Evolutionary conservation across 495 filamentous ascomycete species (phyloP).

Genomic region (Platismatia glauca): DNA sequence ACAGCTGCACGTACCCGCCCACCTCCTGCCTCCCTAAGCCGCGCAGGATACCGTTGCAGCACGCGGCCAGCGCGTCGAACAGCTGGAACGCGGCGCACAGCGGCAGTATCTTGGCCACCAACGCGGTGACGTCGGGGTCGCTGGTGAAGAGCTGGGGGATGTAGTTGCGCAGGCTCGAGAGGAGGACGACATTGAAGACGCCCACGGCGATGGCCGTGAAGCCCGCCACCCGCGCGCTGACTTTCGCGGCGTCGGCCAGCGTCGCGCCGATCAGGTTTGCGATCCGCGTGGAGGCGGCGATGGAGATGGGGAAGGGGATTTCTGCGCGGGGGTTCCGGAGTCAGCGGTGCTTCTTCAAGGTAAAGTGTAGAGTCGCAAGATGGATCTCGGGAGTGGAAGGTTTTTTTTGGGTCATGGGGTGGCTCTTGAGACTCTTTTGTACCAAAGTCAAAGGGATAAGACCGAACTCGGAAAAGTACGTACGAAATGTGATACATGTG

Average conservation of each 20-base stretch:
- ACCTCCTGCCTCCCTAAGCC: constrained; percentile 81
- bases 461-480: no score
- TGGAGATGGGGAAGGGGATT: constrained; percentile 58
- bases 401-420: no score
- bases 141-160: constrained; percentile 74
- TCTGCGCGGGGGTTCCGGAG: neutral
- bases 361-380: no score
- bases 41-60: constrained; percentile 73
- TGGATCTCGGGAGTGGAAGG: neutral
- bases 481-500: constrained; percentile 48
- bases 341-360: neutral
- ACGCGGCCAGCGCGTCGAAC: constrained; percentile 69
- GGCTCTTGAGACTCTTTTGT: no score
- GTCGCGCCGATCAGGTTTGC: constrained; percentile 62
- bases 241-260: constrained; percentile 60
- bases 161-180: constrained; percentile 53
- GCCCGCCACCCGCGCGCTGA: constrained; percentile 60
- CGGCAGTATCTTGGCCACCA: constrained; percentile 66
- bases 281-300: constrained; percentile 54
- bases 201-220: constrained; percentile 59
- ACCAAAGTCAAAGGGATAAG: no score
- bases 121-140: constrained; percentile 65
- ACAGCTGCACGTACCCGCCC: constrained; percentile 77
- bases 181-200: constrained; percentile 61
- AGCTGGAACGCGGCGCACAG: constrained; percentile 80